Conservation (phyloP, 768 basidiomycete species). For the Tylopilus subfusipes region DNA sequence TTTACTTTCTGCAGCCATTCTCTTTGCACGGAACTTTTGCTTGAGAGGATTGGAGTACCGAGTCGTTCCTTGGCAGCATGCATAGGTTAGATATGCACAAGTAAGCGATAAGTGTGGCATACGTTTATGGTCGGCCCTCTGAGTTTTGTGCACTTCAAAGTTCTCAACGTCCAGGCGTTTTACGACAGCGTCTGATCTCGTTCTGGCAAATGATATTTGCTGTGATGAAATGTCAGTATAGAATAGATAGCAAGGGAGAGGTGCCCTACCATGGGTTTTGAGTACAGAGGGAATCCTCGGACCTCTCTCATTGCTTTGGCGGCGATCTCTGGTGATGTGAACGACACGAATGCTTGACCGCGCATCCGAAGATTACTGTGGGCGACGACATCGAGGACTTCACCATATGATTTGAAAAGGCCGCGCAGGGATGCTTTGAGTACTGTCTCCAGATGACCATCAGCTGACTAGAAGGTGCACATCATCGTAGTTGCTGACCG, state of each 20-base stretch:
- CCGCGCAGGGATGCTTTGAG: constrained; percentile 84
- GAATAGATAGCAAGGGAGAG: neutral
- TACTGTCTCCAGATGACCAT: constrained; percentile 44
- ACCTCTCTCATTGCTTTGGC: constrained; percentile 90
- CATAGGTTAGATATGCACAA: neutral
- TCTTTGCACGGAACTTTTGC: constrained; percentile 77
- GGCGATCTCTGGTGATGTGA: constrained; percentile 77
- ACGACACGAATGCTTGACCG: constrained; percentile 97
- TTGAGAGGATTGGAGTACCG: constrained; percentile 90
- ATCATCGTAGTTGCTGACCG: constrained; percentile 38
- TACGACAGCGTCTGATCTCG: constrained; percentile 88
- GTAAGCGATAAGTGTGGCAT: constrained; percentile 21
- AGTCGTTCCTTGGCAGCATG: constrained; percentile 53
- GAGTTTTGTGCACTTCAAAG: constrained; percentile 73
- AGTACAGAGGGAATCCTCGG: constrained; percentile 89
- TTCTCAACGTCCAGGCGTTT: constrained; percentile 62
- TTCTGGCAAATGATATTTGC: constrained; percentile 94
- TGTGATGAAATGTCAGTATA: constrained; percentile 31
- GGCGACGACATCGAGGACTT: constrained; percentile 92
- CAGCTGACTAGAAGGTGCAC: constrained; percentile 5
- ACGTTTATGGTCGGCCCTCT: constrained; percentile 84
- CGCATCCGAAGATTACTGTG: constrained; percentile 95
- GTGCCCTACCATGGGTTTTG: constrained; percentile 84
- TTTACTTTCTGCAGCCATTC: constrained; percentile 74
- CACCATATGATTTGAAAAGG: constrained; percentile 91